These are phyloP conservation scores for Omphalotus guepiniiformis DNA, from an alignment of 768 basidiomycete species.

Conservation along the genomic window DNA sequence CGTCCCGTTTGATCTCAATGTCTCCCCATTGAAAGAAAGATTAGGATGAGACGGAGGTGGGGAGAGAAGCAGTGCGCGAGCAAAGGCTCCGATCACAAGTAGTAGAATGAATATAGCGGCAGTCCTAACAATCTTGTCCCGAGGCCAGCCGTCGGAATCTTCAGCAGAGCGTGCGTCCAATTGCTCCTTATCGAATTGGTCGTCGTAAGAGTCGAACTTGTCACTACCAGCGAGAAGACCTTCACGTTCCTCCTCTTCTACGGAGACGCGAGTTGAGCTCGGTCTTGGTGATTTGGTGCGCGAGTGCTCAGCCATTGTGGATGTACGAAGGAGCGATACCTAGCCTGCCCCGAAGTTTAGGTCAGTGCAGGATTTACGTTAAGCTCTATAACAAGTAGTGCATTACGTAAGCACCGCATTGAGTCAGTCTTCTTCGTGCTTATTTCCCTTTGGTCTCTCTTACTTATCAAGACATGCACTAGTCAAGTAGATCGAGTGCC, in stretches of 20 bases:
- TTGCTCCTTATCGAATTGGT: neutral
- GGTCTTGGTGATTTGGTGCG: no score
- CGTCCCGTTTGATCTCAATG: slow-evolving; percentile 71
- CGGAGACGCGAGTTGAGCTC: no score
- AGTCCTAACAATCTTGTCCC: slow-evolving; percentile 32
- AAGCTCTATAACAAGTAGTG: no score
- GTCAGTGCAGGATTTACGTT: no score
- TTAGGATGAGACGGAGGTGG: slow-evolving; percentile 22
- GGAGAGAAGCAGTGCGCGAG: slow-evolving; percentile 30
- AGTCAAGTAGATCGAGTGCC: no score
- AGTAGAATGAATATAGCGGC: slow-evolving; percentile 38
- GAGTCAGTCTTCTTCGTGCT: no score
- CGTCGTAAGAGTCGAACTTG: neutral
- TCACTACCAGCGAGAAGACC: neutral
- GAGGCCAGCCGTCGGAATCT: slow-evolving; percentile 29
- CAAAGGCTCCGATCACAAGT: slow-evolving; percentile 38
- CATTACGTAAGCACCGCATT: no score
- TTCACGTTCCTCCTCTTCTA: slow-evolving; percentile 4
- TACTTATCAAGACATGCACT: no score
- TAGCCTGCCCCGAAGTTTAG: no score
- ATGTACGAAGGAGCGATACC: no score
- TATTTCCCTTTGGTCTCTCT: no score
- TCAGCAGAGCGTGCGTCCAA: slow-evolving; percentile 15
- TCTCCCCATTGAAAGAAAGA: slow-evolving; percentile 33
- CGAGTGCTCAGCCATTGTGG: no score